Conservation (phyloP, 768 basidiomycete species). For the Amanita jacksonii region DNA sequence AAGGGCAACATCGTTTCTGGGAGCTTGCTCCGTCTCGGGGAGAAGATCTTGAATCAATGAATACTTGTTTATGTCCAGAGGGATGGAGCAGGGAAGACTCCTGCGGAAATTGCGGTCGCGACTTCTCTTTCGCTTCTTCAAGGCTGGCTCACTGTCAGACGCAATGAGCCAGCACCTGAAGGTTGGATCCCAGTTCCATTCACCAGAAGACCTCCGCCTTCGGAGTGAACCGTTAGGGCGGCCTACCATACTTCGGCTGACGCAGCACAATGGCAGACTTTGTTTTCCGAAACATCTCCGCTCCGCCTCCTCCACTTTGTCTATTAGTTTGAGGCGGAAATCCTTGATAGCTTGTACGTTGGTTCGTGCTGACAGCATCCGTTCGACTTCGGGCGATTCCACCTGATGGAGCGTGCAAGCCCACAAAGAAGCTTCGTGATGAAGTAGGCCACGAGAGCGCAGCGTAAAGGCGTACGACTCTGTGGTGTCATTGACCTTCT, state of each 20-base stretch:
- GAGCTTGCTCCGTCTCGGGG: background rate
- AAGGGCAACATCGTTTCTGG: too few species aligned
- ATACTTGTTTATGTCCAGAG: background rate
- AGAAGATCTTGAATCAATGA: background rate
- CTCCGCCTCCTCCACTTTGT: slow-evolving; percentile 43
- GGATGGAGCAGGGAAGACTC: background rate
- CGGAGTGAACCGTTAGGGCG: background rate
- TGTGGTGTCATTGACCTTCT: slow-evolving; percentile 11
- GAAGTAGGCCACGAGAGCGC: slow-evolving; percentile 23
- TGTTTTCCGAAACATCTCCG: slow-evolving; percentile 29
- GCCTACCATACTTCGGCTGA: too few species aligned
- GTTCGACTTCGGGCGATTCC: slow-evolving; percentile 24
- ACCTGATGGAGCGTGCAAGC: slow-evolving; percentile 38
- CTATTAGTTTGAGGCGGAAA: slow-evolving; percentile 33
- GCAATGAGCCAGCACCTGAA: slow-evolving; percentile 1
- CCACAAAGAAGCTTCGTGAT: slow-evolving; percentile 43
- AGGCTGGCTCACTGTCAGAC: background rate
- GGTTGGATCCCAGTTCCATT: slow-evolving; percentile 5
- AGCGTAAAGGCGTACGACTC: slow-evolving; percentile 22
- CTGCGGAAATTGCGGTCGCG: background rate
- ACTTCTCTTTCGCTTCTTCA: background rate
- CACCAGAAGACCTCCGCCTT: slow-evolving; percentile 1
- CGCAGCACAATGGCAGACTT: too few species aligned
- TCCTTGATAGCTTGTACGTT: slow-evolving; percentile 18
- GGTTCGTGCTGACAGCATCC: slow-evolving; percentile 10